Evolutionary conservation across 2,329 filamentous ascomycete genomes (phyloP).

Genomic region (Orbilia blumenaviensis): DNA sequence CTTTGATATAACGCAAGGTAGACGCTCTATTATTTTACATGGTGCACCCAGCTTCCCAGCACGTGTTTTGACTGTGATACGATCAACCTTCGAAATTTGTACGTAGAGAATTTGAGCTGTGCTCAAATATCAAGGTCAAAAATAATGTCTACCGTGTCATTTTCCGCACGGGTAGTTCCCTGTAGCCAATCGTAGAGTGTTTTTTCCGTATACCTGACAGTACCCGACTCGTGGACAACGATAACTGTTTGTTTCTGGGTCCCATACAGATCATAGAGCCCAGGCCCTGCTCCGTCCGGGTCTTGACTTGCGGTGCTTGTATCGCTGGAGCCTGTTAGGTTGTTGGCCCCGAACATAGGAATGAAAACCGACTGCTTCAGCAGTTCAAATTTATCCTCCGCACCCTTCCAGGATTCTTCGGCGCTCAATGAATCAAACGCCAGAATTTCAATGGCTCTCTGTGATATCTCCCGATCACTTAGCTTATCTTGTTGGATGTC

Average conservation of each 20-base stretch:
- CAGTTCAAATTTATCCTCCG: conserved; percentile 67
- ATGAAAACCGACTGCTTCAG: conserved; percentile 71
- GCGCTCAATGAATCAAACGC: conserved; percentile 68
- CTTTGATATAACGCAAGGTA: background rate
- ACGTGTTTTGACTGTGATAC: background rate
- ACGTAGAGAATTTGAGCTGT: conserved; percentile 8
- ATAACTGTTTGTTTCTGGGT: conserved; percentile 47
- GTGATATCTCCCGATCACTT: conserved; percentile 65
- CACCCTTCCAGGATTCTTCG: conserved; percentile 59
- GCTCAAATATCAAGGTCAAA: conserved; percentile 29
- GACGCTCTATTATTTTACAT: background rate
- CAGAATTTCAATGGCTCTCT: conserved; percentile 67
- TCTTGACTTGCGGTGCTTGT: background rate
- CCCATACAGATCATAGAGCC: conserved; percentile 26
- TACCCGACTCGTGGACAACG: conserved; percentile 28
- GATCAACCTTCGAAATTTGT: background rate
- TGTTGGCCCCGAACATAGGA: conserved; percentile 64
- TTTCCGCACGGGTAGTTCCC: background rate
- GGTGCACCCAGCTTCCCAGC: background rate
- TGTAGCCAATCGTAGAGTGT: conserved; percentile 46
- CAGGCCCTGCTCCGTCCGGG: background rate
- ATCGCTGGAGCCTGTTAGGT: background rate
- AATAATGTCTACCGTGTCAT: conserved; percentile 17
- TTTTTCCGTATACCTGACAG: conserved; percentile 38
- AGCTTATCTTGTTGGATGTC: conserved; percentile 60